Conservation (phyloP, 2,329 filamentous ascomycete species). For the Achaetomium macrosporum region DNA sequence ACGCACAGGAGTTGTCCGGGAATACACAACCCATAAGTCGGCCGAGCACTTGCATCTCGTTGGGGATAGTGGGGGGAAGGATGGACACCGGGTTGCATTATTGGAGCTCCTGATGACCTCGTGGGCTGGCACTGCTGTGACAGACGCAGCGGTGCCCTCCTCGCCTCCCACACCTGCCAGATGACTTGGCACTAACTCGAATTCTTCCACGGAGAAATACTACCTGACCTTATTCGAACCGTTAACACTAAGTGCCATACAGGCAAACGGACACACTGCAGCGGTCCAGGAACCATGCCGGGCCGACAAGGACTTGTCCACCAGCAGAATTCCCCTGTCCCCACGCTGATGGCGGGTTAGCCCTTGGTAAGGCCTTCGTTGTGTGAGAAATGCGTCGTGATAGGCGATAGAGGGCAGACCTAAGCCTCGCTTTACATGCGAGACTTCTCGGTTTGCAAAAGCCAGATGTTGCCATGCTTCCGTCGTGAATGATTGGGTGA, state of each 20-base stretch:
- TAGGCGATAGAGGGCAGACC: too few species aligned
- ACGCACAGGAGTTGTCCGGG: too few species aligned
- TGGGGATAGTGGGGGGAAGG: not conserved
- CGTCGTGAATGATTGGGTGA: conserved; percentile 2
- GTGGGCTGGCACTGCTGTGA: not conserved
- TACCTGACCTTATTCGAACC: conserved; percentile 16
- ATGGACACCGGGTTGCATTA: not conserved
- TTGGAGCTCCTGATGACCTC: not conserved
- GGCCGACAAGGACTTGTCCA: conserved; percentile 3
- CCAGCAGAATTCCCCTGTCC: conserved; percentile 22
- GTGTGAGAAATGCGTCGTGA: too few species aligned
- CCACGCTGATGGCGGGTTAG: conserved; percentile 9
- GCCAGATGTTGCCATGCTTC: not conserved
- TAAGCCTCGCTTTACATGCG: not conserved
- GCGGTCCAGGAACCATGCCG: conserved; percentile 12
- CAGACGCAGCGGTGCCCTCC: not conserved
- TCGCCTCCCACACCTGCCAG: conserved; percentile 1
- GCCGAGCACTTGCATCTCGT: conserved; percentile 15
- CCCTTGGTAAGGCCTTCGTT: too few species aligned
- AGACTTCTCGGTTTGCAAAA: not conserved
- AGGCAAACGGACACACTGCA: conserved; percentile 20
- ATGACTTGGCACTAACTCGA: not conserved
- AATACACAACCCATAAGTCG: not conserved
- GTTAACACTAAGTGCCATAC: conserved; percentile 13
- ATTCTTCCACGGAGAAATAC: conserved; percentile 19